Conservation (phyloP, 2,329 filamentous ascomycete genomes). For the Aspergillus udagawae region DNA sequence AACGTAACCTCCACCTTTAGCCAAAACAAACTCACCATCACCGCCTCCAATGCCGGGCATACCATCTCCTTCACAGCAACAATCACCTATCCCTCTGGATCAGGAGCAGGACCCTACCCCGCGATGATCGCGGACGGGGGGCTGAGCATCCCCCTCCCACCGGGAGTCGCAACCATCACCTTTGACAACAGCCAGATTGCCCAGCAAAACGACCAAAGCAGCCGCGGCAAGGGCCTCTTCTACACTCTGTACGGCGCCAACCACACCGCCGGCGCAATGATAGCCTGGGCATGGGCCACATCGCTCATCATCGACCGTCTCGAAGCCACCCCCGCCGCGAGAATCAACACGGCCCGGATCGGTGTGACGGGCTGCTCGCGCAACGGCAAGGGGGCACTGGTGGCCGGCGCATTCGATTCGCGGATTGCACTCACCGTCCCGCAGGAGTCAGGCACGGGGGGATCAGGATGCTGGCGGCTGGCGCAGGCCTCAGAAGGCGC, state of each 20-base stretch:
- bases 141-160: constrained; percentile 53
- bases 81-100: background rate
- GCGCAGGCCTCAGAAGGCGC: constrained; percentile 48
- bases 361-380: constrained; percentile 62
- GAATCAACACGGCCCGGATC: constrained; percentile 48
- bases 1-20: background rate
- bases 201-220: constrained; percentile 42
- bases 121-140: constrained; percentile 57
- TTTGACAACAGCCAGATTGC: constrained; percentile 59
- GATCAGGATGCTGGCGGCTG: constrained; percentile 59
- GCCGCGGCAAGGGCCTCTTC: constrained; percentile 56
- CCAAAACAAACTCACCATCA: background rate
- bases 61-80: background rate
- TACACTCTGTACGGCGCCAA: constrained; percentile 55
- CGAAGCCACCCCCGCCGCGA: constrained; percentile 44
- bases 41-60: background rate
- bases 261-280: constrained; percentile 56
- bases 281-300: constrained; percentile 62
- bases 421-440: constrained; percentile 60
- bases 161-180: constrained; percentile 53
- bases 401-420: constrained; percentile 56
- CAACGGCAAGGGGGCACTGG: constrained; percentile 61
- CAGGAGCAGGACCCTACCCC: constrained; percentile 48
- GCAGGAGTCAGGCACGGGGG: constrained; percentile 60
- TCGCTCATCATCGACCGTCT: constrained; percentile 58